phyloP scores from a whole-genome alignment of 768 basidiomycete species.

The Hebeloma cylindrosporum region DNA sequence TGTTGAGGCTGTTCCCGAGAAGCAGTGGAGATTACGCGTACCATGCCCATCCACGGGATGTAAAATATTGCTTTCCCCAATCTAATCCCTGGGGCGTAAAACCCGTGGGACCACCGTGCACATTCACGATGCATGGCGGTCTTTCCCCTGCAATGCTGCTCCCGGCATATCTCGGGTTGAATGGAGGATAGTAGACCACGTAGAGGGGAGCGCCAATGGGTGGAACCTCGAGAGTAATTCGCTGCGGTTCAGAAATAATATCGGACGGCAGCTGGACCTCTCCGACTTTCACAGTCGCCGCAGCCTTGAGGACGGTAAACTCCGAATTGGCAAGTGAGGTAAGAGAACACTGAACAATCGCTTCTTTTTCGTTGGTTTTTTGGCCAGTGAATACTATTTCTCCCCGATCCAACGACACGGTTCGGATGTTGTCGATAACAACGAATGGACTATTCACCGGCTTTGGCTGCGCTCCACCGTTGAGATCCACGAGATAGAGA shows the following conservation, averaged over 20 bases:
- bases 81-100: constrained; percentile 45
- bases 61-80: constrained; percentile 64
- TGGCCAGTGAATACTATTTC: constrained; percentile 45
- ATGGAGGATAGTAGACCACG: constrained; percentile 66
- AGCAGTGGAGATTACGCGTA: constrained; percentile 25
- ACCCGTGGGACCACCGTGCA: constrained; percentile 74
- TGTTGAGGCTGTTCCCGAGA: constrained; percentile 8
- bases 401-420: constrained; percentile 28
- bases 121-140: constrained; percentile 65
- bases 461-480: constrained; percentile 25
- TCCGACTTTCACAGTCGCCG: constrained; percentile 4
- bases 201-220: constrained; percentile 45
- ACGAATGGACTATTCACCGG: constrained; percentile 44
- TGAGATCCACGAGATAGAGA: constrained; percentile 41
- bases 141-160: constrained; percentile 47
- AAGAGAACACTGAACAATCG: constrained; percentile 36
- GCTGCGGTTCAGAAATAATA: constrained; percentile 48
- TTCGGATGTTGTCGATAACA: constrained; percentile 36
- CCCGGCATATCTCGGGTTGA: constrained; percentile 58
- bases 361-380: constrained; percentile 36
- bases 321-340: constrained; percentile 3
- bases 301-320: constrained; percentile 11
- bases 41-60: constrained; percentile 75
- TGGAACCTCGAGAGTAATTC: constrained; percentile 43
- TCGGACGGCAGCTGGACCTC: constrained; percentile 15